Conservation (phyloP, 176 grass and related monocot species). For the Bolboschoenus planiculmis region DNA sequence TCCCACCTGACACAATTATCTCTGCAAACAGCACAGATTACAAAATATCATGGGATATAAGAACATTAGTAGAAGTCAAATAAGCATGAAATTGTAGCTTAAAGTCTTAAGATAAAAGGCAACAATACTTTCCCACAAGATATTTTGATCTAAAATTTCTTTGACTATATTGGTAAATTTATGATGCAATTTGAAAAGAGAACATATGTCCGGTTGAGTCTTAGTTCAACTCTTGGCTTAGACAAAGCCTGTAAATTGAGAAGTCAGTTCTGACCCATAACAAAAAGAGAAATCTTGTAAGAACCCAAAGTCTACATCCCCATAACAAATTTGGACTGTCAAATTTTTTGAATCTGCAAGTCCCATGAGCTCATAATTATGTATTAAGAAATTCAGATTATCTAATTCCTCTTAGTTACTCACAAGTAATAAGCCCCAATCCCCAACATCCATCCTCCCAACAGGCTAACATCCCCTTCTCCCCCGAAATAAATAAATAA, state of each 20-base stretch:
- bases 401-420: not conserved
- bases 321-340: not conserved
- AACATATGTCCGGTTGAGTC: not conserved
- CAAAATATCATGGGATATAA: constrained; percentile 10
- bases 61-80: not conserved
- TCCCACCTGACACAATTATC: constrained; percentile 98
- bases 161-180: not conserved
- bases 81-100: not conserved
- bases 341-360: not conserved
- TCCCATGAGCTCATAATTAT: not conserved
- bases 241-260: not conserved
- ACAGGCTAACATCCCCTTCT: not conserved
- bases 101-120: too few relatives aligned
- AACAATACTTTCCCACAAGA: not conserved
- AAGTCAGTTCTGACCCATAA: not conserved
- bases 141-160: not conserved
- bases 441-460: not conserved
- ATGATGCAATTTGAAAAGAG: not conserved
- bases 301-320: not conserved
- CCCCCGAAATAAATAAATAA: not conserved
- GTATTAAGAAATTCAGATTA: not conserved
- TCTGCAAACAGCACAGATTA: constrained; percentile 34
- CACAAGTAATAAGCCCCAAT: not conserved
- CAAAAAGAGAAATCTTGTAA: not conserved
- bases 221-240: not conserved